Evolutionary conservation across 768 basidiomycete species (phyloP), one percentile per base, ranked within the genome.

Genomic region (Leucocoprinus birnbaumii): DNA sequence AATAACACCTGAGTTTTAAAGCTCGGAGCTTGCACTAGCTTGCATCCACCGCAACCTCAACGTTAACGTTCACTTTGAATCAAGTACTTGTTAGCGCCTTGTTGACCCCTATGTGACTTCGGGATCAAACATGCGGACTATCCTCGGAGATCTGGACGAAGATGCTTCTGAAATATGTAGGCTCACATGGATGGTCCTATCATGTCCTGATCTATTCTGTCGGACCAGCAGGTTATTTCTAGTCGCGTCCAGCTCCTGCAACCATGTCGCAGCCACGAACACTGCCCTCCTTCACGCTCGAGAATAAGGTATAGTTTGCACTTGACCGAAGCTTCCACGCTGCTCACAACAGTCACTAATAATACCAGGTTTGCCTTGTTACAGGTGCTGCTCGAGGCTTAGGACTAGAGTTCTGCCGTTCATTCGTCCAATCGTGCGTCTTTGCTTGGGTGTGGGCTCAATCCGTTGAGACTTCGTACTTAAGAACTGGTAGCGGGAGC

Each of bases 361-460:
- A 53, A 58, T 34, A 18, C 6, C 64, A 96, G 86, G 93, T 94
- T 51, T 92, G 91, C 72, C 74, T 95, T 62, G 86, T 98, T 48
- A 98, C 96, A 37, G 96, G 96, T 44, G 96, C 87, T 51, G 96
- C 94, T 11, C 80, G 90, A 63, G 96, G 96, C 6, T 74, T 98
- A 44, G 96, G 96, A 6, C 80, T 89, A 60, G 87, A 93, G 68
- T 93, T 98, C 67, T 94, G 93, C 67, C 82, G 86, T 44, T 94
- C 94, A 11, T 94, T 98, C 69, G 64, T 94, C 60, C 85, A 89
- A 71, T 89, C 90, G 90, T 91, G 63, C 62, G 84, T 73, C 14
- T 21, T 19, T 21, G 16, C 31, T 31, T 31, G 31, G 31, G 11
- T 31, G 31, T 31, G 31, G 31, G 11, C 11, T 5, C 31, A 19